Percentiles rank a stretch among this genome's conserved stretches.
Evolutionary conservation across 2,329 filamentous ascomycete species (phyloP).

Genomic region (Ceratocystis papillata): DNA sequence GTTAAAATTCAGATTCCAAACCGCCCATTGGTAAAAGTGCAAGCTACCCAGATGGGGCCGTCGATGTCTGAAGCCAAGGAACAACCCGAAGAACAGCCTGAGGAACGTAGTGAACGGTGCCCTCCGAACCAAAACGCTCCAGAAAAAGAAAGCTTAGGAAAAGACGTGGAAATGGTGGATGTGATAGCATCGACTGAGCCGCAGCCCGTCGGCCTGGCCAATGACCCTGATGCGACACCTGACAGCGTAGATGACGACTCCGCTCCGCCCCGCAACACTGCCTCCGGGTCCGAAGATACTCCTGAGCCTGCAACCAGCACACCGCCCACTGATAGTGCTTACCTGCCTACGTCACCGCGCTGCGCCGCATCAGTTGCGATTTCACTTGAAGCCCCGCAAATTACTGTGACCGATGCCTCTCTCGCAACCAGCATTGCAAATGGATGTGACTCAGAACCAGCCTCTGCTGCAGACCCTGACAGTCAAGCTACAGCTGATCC

Average conservation of each 20-base stretch:
- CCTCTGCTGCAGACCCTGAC: not conserved
- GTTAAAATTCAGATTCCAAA: conserved; percentile 11
- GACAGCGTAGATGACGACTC: not conserved
- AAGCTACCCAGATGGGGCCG: not conserved
- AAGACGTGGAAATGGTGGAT: conserved; percentile 22
- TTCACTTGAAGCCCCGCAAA: conserved; percentile 17
- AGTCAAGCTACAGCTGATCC: not conserved
- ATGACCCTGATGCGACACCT: not conserved
- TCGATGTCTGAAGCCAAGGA: not conserved
- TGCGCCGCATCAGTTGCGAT: not conserved
- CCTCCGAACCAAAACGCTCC: no score
- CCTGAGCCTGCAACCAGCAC: not conserved
- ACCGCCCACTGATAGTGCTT: not conserved
- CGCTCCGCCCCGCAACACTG: not conserved
- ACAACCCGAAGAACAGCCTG: not conserved
- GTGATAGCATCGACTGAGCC: not conserved
- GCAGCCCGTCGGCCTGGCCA: not conserved
- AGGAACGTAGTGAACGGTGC: no score
- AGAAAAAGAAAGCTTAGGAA: no score
- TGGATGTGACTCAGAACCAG: not conserved
- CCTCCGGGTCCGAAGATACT: not conserved
- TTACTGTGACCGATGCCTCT: conserved; percentile 28
- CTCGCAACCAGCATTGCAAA: conserved; percentile 28
- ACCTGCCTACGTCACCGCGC: not conserved
- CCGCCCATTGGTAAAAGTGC: not conserved